phyloP scores from a whole-genome alignment of 2,329 filamentous ascomycete species.

The Calonectria pteridis region DNA sequence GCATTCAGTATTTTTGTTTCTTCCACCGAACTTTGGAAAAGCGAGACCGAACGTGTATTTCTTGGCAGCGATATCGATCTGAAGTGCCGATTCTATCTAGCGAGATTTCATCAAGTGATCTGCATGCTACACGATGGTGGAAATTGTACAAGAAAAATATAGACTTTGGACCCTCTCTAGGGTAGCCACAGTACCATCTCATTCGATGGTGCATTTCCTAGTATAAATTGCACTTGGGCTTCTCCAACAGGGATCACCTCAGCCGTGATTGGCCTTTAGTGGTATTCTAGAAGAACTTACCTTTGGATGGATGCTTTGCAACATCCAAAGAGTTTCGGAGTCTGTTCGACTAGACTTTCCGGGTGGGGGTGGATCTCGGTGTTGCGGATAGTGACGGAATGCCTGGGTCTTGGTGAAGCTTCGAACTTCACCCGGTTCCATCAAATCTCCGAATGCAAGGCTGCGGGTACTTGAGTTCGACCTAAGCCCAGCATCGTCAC shows the following conservation, averaged over 20 bases:
- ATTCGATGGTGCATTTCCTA: neutral
- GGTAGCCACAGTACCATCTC: neutral
- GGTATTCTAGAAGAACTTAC: neutral
- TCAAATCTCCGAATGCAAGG: constrained; percentile 3
- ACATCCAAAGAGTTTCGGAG: neutral
- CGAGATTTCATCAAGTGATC: neutral
- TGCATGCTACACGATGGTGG: neutral
- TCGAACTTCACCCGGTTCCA: neutral
- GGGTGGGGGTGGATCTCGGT: neutral
- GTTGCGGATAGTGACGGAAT: neutral
- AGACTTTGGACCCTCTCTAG: neutral
- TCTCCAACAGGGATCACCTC: neutral
- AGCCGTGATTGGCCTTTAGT: neutral
- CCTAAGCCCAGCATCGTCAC: neutral
- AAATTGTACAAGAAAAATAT: neutral
- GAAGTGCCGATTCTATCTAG: neutral
- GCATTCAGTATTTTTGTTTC: neutral
- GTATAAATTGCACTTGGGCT: neutral
- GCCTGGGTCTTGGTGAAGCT: neutral
- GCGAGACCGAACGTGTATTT: neutral
- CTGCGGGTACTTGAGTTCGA: constrained; percentile 1
- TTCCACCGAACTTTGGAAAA: neutral
- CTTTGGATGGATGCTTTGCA: neutral
- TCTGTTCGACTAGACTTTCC: neutral
- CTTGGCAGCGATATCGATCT: neutral